A percentile compares a stretch with the other conserved stretches of the same genome.
Evolutionary conservation across 2,329 filamentous ascomycete genomes (phyloP).

Genomic region (Coniochaeta hoffmannii): DNA sequence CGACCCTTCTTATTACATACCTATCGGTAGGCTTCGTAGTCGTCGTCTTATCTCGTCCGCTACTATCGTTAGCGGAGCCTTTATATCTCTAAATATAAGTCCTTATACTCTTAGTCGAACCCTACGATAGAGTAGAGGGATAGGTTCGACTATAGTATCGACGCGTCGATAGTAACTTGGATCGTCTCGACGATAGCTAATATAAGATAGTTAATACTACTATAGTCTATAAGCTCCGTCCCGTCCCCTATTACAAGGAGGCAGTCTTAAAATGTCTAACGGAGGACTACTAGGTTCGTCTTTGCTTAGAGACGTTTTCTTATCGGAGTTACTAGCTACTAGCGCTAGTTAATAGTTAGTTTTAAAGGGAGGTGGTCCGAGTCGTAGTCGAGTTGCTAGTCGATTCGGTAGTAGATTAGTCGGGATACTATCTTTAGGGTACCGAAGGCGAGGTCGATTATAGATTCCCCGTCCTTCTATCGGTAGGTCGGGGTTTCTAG

Average conservation of each 20-base stretch:
- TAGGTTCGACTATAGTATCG: constrained; percentile 17
- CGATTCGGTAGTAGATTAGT: constrained; percentile 7
- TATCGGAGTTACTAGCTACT: constrained; percentile 7
- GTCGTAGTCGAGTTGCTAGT: constrained; percentile 12
- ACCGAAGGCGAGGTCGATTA: constrained; percentile 8
- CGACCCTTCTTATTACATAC: constrained; percentile 15
- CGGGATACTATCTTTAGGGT: constrained; percentile 5
- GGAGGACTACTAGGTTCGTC: constrained; percentile 10
- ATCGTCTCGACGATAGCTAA: constrained; percentile 14
- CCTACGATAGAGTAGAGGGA: constrained; percentile 14
- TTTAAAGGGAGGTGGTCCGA: constrained; percentile 19
- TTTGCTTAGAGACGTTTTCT: constrained; percentile 11
- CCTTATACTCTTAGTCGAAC: constrained; percentile 15
- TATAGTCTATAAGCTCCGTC: constrained; percentile 7
- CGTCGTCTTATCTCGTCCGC: constrained; percentile 8
- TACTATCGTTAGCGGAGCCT: constrained; percentile 3
- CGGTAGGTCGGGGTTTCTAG: neutral
- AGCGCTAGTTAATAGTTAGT: constrained; percentile 13
- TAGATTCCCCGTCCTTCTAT: constrained; percentile 5
- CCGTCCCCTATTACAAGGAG: neutral
- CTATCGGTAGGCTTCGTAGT: constrained; percentile 10
- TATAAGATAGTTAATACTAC: constrained; percentile 11
- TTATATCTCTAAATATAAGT: constrained; percentile 5
- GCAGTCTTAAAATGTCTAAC: constrained; percentile 7
- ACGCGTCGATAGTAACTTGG: constrained; percentile 13